Conservation (phyloP, 2,329 filamentous ascomycete species). For the Colletotrichum tabaci region DNA sequence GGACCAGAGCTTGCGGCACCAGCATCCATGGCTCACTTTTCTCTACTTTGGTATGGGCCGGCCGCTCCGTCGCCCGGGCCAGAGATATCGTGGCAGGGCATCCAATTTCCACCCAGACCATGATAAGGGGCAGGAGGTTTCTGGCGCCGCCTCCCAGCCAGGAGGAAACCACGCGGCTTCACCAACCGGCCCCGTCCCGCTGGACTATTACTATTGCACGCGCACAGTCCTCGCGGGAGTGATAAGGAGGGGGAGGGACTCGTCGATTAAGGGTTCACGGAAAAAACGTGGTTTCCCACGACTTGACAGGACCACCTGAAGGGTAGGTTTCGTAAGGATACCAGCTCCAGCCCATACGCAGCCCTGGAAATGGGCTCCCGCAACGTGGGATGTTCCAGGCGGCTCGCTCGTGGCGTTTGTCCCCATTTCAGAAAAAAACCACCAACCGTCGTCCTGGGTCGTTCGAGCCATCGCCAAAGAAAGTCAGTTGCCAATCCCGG, state of each 20-base stretch:
- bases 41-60: no score
- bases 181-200: neutral
- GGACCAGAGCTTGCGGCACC: slow-evolving; percentile 10
- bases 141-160: slow-evolving; percentile 14
- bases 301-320: neutral
- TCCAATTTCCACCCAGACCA: slow-evolving; percentile 29
- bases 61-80: neutral
- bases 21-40: slow-evolving; percentile 1
- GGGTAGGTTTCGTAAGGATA: neutral
- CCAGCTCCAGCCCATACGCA: neutral
- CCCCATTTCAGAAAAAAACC: slow-evolving; percentile 1
- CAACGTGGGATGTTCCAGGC: slow-evolving; percentile 21
- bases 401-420: slow-evolving; percentile 35
- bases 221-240: neutral
- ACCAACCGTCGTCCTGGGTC: slow-evolving; percentile 25
- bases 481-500: neutral
- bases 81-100: slow-evolving; percentile 15
- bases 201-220: neutral
- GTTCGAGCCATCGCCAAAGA: slow-evolving; percentile 3
- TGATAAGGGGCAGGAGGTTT: slow-evolving; percentile 12
- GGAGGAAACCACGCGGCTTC: slow-evolving; percentile 9
- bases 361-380: neutral
- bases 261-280: no score
- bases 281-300: neutral
- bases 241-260: neutral